Evolutionary conservation across 2,329 filamentous ascomycete species (phyloP), one percentile per base, ranked within the genome.

Genomic region (Lizonia empirigonia): DNA sequence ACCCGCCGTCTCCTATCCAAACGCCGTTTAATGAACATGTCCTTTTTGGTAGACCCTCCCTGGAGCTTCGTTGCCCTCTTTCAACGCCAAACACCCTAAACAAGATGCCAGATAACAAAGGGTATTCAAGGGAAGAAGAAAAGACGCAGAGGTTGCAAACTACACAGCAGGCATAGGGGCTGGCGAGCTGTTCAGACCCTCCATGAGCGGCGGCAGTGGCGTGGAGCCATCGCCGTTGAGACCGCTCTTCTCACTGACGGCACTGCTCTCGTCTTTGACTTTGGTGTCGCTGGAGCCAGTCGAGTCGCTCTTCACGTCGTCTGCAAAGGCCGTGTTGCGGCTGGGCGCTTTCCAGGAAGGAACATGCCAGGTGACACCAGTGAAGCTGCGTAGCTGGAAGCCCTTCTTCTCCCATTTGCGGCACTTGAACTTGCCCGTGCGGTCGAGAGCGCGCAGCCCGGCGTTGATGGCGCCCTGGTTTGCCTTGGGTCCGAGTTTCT

Each of bases 381-480:
- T 97, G 72, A 97, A 97, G 74, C 88, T 96, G 80, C 96, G 96
- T 63, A 97, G 79, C 39, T 81, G 82, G 71, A 97, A 90, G 48
- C 86, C 83, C 58, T 91, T 91, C 73, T 87, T 90, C 70, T 85
- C 81, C 94, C 94, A 99, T 72, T 87, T 92, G 59, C 93, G 89
- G 74, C 92, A 97, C 8, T 94, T 92, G 58, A 61, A 61, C 68
- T 93, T 89, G 61, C 93, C 93, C 7, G 89, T 89, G 55, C 93
- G 87, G 74, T 99, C 94, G 59, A 99, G 88, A 10, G 94, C 93
- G 47, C 94, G 90, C 40, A 99, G 86, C 44, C 91, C 90, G 46
- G 94, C 94, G 71, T 99, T 99, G 81, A 99, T 99, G 53, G 93
- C 93, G 58, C 94, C 94, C 67, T 93, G 90, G 73, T 97, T 97